A percentile compares a stretch with the other conserved stretches of the same genome.
These are phyloP conservation scores for Bocquillonia castaneifolia DNA, from an alignment of 441 rosid species.

Conservation along the genomic window DNA sequence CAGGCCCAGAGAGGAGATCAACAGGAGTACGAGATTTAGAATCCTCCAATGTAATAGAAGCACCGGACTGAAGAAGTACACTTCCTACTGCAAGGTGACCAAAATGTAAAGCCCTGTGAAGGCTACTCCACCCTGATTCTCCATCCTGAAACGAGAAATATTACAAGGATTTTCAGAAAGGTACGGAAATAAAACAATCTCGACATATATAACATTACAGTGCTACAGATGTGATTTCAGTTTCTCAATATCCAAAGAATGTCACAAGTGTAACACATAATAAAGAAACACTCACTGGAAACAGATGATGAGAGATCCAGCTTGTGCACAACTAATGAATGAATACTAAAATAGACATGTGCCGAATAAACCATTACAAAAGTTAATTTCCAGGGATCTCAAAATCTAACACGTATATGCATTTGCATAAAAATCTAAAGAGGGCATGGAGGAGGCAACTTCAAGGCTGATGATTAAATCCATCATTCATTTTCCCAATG, in stretches of 20 bases:
- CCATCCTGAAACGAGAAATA: slow-evolving; percentile 66
- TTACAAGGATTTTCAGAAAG: slow-evolving; percentile 13
- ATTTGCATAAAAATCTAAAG: neutral
- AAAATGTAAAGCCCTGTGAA: slow-evolving; percentile 94
- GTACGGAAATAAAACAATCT: neutral
- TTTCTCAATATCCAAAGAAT: neutral
- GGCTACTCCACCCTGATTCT: slow-evolving; percentile 99
- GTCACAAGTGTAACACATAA: neutral
- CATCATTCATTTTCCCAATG: neutral
- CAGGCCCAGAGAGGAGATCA: slow-evolving; percentile 93
- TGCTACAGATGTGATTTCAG: neutral
- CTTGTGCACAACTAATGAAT: neutral
- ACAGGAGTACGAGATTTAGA: slow-evolving; percentile 69
- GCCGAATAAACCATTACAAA: neutral
- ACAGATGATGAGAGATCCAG: neutral
- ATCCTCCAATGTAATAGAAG: slow-evolving; percentile 71
- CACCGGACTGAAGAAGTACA: slow-evolving; percentile 72
- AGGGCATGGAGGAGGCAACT: neutral
- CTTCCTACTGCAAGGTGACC: slow-evolving; percentile 98
- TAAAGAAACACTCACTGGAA: neutral
- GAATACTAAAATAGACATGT: neutral
- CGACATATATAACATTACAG: slow-evolving; percentile 12
- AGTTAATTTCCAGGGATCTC: neutral
- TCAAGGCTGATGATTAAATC: neutral
- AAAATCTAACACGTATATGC: neutral